Base-by-base conservation (phyloP, 768 basidiomycete genomes). In the Pleurotus platypus region DNA sequence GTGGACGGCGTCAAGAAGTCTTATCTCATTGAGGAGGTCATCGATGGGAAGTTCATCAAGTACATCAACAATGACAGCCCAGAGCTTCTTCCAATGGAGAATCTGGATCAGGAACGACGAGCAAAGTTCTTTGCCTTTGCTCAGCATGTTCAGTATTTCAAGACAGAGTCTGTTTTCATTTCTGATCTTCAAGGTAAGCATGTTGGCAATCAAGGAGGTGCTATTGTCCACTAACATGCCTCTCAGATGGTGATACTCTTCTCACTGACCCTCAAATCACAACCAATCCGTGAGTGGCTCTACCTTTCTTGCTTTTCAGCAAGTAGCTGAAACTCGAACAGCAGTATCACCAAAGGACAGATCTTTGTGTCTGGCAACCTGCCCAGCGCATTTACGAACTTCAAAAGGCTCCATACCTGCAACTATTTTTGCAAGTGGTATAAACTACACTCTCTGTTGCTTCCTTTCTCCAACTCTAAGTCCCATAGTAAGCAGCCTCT, bases 381-480 rank as follows among this genome's bases (percentile, higher is more conserved):
- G 15, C n/a, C 43, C 13, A 15, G 22, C 7, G 20, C 46, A 4
- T 57, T 57, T 20, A 49, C 13, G 15, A 38, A 16, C 18, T 57
- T 57, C 30, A 22, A 35, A 15, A 26, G 6, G 13, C 24, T 47
- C 7, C 46, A 57, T 37, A 35, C 20, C 2, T 57, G 56, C 56
- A 57, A 57, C 30, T n/a, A 48, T 16, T 57, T 57, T 45, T 57
- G 56, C 30, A 13, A 20, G 12, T 57, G 16, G 20, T 57, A 57
- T 16, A 30, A 30, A 30, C 7, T 30, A 30, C 30, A 2, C 30
- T 2, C 8, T 8, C 30, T 30, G 30, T 30, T 7, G 9, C 6
- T 9, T 30, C 2, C 30, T 30, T 30, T 9, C 2, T 30, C 30
- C 30, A 9, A 30, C 30, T 30, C 30, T 0, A 9, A 30, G 30